phyloP scores from a whole-genome alignment of 306 rosid species.

The Hylodesmum podocarpum region DNA sequence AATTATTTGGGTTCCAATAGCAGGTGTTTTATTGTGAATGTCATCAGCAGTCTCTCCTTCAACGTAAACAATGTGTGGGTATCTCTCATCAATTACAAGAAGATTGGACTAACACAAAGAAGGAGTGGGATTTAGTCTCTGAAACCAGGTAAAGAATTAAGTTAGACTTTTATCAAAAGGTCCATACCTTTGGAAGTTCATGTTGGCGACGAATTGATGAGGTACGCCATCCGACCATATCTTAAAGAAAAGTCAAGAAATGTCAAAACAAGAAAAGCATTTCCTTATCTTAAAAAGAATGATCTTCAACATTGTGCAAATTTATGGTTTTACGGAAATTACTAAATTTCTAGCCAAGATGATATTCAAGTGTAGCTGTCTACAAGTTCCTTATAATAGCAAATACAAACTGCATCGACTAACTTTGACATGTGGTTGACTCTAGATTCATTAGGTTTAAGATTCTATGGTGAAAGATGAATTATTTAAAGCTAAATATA shows the following conservation, averaged over 20 bases:
- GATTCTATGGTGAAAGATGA: not conserved
- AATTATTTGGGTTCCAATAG: not conserved
- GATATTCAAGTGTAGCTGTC: not conserved
- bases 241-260: constrained; percentile 64
- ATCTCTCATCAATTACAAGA: constrained; percentile 63
- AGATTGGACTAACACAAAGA: constrained; percentile 61
- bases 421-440: constrained; percentile 2
- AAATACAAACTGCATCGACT: constrained; percentile 17
- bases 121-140: constrained; percentile 18
- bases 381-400: not conserved
- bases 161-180: constrained; percentile 7
- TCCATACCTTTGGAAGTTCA: constrained; percentile 89
- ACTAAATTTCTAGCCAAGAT: constrained; percentile 16
- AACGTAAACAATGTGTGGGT: constrained; percentile 73
- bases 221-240: constrained; percentile 99
- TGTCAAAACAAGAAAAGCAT: constrained; percentile 5
- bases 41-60: constrained; percentile 48
- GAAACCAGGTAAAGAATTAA: constrained; percentile 19
- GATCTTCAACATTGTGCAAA: not conserved
- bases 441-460: constrained; percentile 11
- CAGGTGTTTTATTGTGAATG: constrained; percentile 27
- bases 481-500: not conserved
- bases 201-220: constrained; percentile 92
- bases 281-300: constrained; percentile 18
- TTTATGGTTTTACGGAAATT: constrained; percentile 19